Evolutionary conservation across 176 grass and related monocot genomes (phyloP), one percentile per base, ranked within the genome.

Genomic region (Luzula sylvatica): DNA sequence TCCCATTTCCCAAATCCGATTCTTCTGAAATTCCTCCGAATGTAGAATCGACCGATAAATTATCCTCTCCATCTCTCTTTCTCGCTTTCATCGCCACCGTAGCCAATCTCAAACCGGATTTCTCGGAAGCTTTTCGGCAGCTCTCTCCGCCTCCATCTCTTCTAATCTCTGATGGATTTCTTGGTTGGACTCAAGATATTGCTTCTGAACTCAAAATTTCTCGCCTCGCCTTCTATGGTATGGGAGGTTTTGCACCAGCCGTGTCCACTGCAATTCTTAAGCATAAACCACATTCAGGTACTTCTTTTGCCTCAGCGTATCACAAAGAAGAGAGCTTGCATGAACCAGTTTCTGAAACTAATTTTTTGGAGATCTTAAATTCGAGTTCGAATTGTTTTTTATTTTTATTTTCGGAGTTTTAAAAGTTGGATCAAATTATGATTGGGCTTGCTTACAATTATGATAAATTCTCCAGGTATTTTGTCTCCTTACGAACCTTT

Each of bases 21-120:
- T 16, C 55, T 1, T 42, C 7, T 20, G 65, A 57, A 46, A 49
- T 85, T 46, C 81, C 58, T 0, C 53, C 70, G 1, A 75, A 70
- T 2, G 57, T 75, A 21, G 81, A 89, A 65, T 83, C 73, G 65
- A 78, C 28, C 41, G 73, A 87, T 11, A 64, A 68, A 2, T 46
- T 74, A 46, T 15, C 64, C 0, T 83, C 72, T 11, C 3, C 5
- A 18, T 58, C 69, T 3, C 18, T 48, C 7, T 19, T 78, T 28
- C 9, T 71, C 9, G 29, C 67, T 32, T 42, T 87, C 11, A 1
- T 18, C 52, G 14, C 49, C 24, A 13, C 24, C 2, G 2, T 46
- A 2, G 18, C 52, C 7, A 13, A 2, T 19, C 65, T 87, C 28
- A 41, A 35, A 0, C 53, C 65, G 2, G 45, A 58, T 49, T 75